phyloP scores from a whole-genome alignment of 805 yeast species.

The Zygoascus flipseniorum region DNA sequence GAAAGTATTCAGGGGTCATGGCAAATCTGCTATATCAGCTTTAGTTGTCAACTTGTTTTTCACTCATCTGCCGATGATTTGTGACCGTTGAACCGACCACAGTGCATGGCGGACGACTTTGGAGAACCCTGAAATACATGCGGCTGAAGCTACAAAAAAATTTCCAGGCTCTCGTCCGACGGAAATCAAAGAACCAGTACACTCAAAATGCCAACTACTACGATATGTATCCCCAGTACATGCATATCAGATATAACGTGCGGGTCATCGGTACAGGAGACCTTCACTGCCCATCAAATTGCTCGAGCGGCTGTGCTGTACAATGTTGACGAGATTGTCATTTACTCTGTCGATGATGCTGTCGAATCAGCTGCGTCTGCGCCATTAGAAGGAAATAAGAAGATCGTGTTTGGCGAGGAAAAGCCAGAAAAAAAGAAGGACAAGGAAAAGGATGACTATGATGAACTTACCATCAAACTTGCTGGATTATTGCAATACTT shows the following conservation, averaged over 20 bases:
- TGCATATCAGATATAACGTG: constrained; percentile 49
- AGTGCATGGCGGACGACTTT: too few relatives aligned
- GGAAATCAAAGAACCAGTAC: too few relatives aligned
- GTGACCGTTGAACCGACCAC: too few relatives aligned
- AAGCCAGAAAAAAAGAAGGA: constrained; percentile 7
- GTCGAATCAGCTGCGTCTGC: constrained; percentile 8
- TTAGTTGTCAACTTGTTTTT: too few relatives aligned
- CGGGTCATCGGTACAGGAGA: constrained; percentile 60
- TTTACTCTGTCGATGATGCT: constrained; percentile 32
- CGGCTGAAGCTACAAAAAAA: too few relatives aligned
- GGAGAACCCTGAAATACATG: too few relatives aligned
- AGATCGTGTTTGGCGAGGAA: constrained; percentile 29
- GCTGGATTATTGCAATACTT: constrained; percentile 70
- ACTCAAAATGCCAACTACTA: constrained; percentile 12
- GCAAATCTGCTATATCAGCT: too few relatives aligned
- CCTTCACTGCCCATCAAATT: constrained; percentile 65
- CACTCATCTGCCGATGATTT: too few relatives aligned
- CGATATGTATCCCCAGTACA: constrained; percentile 64
- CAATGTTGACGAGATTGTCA: constrained; percentile 64
- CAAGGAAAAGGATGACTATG: constrained; percentile 14
- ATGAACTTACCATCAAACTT: constrained; percentile 34
- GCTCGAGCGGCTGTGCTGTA: constrained; percentile 66
- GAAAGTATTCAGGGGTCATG: too few relatives aligned
- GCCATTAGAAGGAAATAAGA: constrained; percentile 23
- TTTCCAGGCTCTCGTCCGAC: too few relatives aligned